Evolutionary conservation across 192 early-diverging fungal species (phyloP).

Genomic region (Gonapodya sp.): DNA sequence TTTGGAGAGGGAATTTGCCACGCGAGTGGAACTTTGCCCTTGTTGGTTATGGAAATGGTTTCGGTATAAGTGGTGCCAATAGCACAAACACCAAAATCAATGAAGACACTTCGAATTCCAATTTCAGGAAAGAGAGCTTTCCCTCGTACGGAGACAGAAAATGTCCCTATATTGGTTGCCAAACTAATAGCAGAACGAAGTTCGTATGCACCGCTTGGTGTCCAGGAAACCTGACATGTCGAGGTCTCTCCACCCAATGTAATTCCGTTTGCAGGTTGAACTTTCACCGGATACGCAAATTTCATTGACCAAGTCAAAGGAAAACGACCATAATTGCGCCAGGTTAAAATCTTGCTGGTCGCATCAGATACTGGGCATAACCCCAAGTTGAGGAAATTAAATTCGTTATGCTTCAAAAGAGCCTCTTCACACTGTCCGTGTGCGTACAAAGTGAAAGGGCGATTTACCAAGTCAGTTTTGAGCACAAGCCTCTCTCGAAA

Average conservation of each 20-base stretch:
- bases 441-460: slow-evolving; percentile 33
- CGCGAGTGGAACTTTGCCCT: slow-evolving; percentile 46
- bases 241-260: slow-evolving; percentile 32
- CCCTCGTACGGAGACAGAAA: slow-evolving; percentile 40
- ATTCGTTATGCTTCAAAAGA: slow-evolving; percentile 42
- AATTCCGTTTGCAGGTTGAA: slow-evolving; percentile 26
- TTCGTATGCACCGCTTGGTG: slow-evolving; percentile 51
- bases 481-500: slow-evolving; percentile 40
- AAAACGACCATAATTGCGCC: slow-evolving; percentile 47
- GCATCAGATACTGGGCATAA: slow-evolving; percentile 47
- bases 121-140: slow-evolving; percentile 53
- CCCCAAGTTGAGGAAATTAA: slow-evolving; percentile 43
- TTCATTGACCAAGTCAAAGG: slow-evolving; percentile 37
- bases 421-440: slow-evolving; percentile 54
- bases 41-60: slow-evolving; percentile 35
- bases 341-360: slow-evolving; percentile 31
- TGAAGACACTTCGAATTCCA: slow-evolving; percentile 34
- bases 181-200: slow-evolving; percentile 41
- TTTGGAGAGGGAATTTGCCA: slow-evolving; percentile 39
- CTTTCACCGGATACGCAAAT: slow-evolving; percentile 47
- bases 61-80: slow-evolving; percentile 39
- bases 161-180: slow-evolving; percentile 51
- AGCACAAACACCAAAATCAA: slow-evolving; percentile 55
- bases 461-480: slow-evolving; percentile 45
- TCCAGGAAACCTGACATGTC: slow-evolving; percentile 36